These are phyloP conservation scores for Ceratobasidium theobromae DNA, from an alignment of 1,284 basidiomycete species.

Conservation along the genomic window DNA sequence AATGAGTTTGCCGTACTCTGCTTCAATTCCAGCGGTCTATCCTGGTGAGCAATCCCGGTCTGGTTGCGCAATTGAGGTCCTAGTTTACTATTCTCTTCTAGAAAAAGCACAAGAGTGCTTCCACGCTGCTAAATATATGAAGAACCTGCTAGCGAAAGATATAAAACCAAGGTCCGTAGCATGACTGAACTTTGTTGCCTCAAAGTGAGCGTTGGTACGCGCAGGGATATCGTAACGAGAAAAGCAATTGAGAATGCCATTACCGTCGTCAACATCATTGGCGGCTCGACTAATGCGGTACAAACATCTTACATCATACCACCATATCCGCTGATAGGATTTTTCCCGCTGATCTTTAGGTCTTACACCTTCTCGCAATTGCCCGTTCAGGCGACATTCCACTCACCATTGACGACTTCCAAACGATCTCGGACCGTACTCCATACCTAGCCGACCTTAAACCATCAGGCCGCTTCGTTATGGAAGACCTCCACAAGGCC, in stretches of 20 bases:
- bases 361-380: constrained; percentile 92
- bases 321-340: no score
- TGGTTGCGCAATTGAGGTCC: background rate
- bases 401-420: constrained; percentile 93
- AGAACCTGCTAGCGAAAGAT: constrained; percentile 78
- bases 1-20: constrained; percentile 87
- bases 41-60: constrained; percentile 51
- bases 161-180: constrained; percentile 71
- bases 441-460: constrained; percentile 95
- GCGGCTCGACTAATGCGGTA: constrained; percentile 91
- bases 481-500: constrained; percentile 93
- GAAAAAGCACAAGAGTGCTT: constrained; percentile 87
- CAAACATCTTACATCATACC: constrained; percentile 41
- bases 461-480: constrained; percentile 93
- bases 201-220: background rate
- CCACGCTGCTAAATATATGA: constrained; percentile 79
- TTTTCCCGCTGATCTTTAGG: no score
- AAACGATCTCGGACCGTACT: constrained; percentile 79
- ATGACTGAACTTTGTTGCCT: constrained; percentile 29
- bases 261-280: constrained; percentile 78
- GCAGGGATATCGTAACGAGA: constrained; percentile 85
- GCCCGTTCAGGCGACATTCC: constrained; percentile 87
- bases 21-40: constrained; percentile 79
- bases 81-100: constrained; percentile 38
- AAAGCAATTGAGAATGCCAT: constrained; percentile 92